These are phyloP conservation scores for Inga laurina DNA, from an alignment of 306 rosid species.

Conservation along the genomic window DNA sequence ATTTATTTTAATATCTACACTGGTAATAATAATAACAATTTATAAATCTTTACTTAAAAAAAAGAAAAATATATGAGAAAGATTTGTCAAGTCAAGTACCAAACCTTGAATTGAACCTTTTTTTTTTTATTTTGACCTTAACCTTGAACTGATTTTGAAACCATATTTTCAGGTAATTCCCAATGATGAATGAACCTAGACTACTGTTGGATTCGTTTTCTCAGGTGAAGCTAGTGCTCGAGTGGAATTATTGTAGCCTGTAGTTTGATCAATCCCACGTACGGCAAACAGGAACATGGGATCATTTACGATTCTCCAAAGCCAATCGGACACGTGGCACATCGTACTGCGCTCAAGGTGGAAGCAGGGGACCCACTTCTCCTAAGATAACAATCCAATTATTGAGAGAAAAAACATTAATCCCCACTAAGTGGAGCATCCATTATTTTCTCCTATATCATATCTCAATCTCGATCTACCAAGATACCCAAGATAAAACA, in stretches of 20 bases:
- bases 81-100: too few relatives aligned
- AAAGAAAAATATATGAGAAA: background rate
- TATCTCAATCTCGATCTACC: background rate
- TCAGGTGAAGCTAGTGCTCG: background rate
- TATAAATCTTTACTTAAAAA: background rate
- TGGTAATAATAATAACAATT: background rate
- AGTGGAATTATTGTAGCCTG: background rate
- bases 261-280: background rate
- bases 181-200: background rate
- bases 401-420: background rate
- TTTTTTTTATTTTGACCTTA: too few relatives aligned
- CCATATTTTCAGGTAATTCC: conserved; percentile 7
- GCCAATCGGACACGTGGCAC: conserved; percentile 34
- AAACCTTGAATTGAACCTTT: conserved; percentile 1
- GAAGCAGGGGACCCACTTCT: conserved; percentile 43
- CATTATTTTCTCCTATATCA: conserved; percentile 36
- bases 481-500: background rate
- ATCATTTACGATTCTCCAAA: conserved; percentile 7
- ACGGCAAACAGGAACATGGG: background rate
- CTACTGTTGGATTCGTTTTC: background rate
- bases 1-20: background rate
- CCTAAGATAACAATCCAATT: conserved; percentile 49
- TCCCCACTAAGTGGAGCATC: conserved; percentile 53
- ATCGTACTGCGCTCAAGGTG: conserved; percentile 40
- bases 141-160: background rate